These are phyloP conservation scores for Kernera saxatilis DNA, from an alignment of 345 rosid genomes.

Conservation along the genomic window DNA sequence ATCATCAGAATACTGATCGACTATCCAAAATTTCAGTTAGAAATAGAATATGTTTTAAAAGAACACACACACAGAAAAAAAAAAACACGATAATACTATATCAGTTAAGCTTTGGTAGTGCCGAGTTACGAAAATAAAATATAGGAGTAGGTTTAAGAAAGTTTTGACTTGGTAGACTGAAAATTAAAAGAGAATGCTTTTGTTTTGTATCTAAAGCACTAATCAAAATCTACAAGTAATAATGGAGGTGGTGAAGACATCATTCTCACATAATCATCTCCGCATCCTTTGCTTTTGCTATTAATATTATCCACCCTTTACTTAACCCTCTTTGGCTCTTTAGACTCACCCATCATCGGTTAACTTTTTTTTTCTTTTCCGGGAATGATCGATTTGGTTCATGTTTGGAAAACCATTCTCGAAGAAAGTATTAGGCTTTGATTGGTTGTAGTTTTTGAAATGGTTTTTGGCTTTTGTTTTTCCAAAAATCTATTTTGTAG, in stretches of 20 bases:
- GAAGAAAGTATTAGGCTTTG: no score
- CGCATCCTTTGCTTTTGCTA: not conserved
- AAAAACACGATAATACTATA: not conserved
- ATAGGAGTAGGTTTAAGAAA: not conserved
- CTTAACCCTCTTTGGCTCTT: not conserved
- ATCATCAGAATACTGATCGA: not conserved
- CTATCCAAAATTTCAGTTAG: not conserved
- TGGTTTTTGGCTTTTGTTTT: no score
- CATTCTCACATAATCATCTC: constrained; percentile 21
- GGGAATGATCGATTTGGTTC: no score
- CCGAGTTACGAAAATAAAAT: not conserved
- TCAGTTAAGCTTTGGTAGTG: not conserved
- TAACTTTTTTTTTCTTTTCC: not conserved
- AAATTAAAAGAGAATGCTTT: constrained; percentile 1
- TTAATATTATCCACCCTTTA: not conserved
- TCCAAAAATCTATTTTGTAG: no score
- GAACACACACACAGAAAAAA: not conserved
- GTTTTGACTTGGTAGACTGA: constrained; percentile 1
- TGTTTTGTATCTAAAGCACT: constrained; percentile 8
- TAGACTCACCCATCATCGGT: not conserved
- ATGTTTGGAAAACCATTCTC: no score
- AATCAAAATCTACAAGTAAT: not conserved
- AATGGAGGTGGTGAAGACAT: constrained; percentile 18
- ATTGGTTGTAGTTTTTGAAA: no score
- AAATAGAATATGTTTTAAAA: not conserved